Evolutionary conservation across 2,329 filamentous ascomycete species (phyloP), one percentile per base, ranked within the genome.

Genomic region (Volutella citrinella): DNA sequence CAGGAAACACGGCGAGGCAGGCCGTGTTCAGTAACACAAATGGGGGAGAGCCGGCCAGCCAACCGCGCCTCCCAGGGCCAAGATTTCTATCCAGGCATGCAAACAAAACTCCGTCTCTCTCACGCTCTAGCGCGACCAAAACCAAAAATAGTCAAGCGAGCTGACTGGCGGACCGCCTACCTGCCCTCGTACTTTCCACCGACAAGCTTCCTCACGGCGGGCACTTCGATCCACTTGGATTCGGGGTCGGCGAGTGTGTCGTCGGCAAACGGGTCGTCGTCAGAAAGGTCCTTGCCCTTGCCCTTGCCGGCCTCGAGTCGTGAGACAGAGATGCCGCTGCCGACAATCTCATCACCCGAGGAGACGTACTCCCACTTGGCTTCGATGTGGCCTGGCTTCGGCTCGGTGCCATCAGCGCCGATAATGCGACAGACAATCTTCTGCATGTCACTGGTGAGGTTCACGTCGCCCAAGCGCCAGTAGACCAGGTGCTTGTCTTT

Each of bases 401-500:
- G 81, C 49, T 79, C 79, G 32, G 78, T 72, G 16, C 78, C 78
- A 20, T 90, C 83, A 0, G 86, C 87, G 16, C 82, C 73, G 9
- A 75, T 68, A 49, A 98, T 85, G 4, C 89, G 79, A 39, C 88
- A 93, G 7, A 95, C 81, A 38, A 96, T 78, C 63, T 88, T 91
- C 52, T 84, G 75, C 45, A 78, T 74, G 30, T 80, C 80, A 8
- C 76, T 65, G 12, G 74, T 75, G 25, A 84, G 70, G 0, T 79
- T 84, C 12, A 97, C 68, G 43, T 94, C 84, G 27, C 82, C 82
- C 1, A 93, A 64, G 11, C 82, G 80, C 87, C 87, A 94, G 68
- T 86, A 89, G 10, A 93, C 80, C 16, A 88, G 56, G 27, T 82
- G 80, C 52, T 83, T 83, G 27, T 91, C 86, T 51, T 83, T 84